These are phyloP conservation scores for Medicago ruthenica DNA, from an alignment of 306 rosid species.

Conservation along the genomic window DNA sequence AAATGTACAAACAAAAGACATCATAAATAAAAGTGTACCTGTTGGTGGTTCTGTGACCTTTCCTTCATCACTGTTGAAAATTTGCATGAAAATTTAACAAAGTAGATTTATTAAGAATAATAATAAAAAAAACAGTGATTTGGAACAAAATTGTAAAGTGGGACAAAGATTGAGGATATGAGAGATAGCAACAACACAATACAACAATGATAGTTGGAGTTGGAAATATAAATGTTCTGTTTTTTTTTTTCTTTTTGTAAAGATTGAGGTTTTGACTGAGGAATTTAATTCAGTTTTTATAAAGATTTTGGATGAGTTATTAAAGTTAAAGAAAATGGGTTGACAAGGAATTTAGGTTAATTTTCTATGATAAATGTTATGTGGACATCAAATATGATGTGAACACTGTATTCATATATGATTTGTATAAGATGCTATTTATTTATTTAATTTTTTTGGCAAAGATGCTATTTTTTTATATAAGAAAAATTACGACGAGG, in stretches of 20 bases:
- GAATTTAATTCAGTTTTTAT: neutral
- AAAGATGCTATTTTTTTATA: too few relatives aligned
- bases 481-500: too few relatives aligned
- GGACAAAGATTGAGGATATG: neutral
- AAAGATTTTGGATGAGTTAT: neutral
- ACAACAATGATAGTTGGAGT: neutral
- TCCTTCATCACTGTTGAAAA: constrained; percentile 49
- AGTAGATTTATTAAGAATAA: constrained; percentile 22
- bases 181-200: neutral
- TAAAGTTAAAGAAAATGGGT: neutral
- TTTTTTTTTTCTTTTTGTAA: too few relatives aligned
- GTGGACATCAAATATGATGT: too few relatives aligned
- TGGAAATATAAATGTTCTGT: neutral
- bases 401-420: too few relatives aligned
- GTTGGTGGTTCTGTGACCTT: constrained; percentile 49
- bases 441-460: too few relatives aligned
- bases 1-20: neutral
- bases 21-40: constrained; percentile 50
- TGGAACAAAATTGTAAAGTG: neutral
- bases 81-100: constrained; percentile 26
- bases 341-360: neutral
- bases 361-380: too few relatives aligned
- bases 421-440: too few relatives aligned
- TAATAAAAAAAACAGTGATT: neutral
- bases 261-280: constrained; percentile 31